Conservation (phyloP, 2,329 filamentous ascomycete species). For the Juglanconis juglandina region DNA sequence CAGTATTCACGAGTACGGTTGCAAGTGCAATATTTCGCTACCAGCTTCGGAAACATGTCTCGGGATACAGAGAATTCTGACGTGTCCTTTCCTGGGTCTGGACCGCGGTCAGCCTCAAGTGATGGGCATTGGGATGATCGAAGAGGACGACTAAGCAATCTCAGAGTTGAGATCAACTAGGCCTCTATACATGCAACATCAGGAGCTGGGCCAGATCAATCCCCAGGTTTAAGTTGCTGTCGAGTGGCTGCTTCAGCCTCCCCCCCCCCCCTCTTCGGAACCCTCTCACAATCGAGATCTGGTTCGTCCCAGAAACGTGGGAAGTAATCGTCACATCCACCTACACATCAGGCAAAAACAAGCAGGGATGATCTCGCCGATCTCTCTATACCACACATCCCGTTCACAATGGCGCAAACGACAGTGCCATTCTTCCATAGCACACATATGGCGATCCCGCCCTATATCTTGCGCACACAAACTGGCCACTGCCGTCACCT, state of each 20-base stretch:
- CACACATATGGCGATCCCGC: background rate
- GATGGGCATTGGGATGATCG: background rate
- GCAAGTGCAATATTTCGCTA: too few relatives aligned
- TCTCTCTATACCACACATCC: background rate
- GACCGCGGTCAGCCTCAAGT: background rate
- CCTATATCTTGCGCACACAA: background rate
- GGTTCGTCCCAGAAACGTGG: background rate
- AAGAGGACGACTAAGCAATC: too few relatives aligned
- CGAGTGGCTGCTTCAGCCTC: too few relatives aligned
- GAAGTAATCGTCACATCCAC: background rate
- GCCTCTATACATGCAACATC: background rate
- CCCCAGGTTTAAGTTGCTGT: too few relatives aligned
- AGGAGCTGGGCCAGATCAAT: too few relatives aligned
- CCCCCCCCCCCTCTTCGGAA: background rate
- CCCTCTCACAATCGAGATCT: background rate
- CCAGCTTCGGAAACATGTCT: too few relatives aligned
- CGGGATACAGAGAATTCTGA: too few relatives aligned
- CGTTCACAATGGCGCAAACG: background rate
- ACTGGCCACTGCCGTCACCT: background rate
- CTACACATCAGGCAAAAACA: background rate
- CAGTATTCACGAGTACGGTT: too few relatives aligned
- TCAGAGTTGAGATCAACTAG: too few relatives aligned
- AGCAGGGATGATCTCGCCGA: background rate
- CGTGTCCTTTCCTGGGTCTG: too few relatives aligned
- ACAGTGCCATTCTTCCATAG: background rate